A percentile compares a stretch with the other conserved stretches of the same genome.
Evolutionary conservation across 169 alveolate genomes (phyloP).

Genomic region (Cystoisospora suis): DNA sequence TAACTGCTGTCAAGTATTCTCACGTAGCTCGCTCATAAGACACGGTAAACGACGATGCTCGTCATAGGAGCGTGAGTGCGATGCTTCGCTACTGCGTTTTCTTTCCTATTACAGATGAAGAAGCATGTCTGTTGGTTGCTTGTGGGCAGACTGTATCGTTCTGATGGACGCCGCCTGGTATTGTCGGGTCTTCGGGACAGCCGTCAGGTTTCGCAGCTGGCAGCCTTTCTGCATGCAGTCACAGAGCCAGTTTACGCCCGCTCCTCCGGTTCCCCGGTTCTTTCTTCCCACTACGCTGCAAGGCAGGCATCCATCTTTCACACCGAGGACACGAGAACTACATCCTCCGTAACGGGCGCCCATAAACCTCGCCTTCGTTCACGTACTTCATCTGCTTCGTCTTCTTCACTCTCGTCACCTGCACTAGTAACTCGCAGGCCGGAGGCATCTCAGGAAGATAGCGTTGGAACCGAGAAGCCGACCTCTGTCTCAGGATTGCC

Average conservation of each 20-base stretch:
- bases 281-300: not conserved
- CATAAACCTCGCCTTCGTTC: too few species aligned
- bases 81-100: not conserved
- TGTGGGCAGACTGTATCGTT: slow-evolving; percentile 3
- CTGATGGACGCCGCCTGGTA: slow-evolving; percentile 13
- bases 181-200: not conserved
- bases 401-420: not conserved
- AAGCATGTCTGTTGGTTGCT: not conserved
- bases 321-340: not conserved
- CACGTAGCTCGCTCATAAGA: too few species aligned
- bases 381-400: not conserved
- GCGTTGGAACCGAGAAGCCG: too few species aligned
- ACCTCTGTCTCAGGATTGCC: too few species aligned
- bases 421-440: not conserved
- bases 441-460: too few species aligned
- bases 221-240: not conserved
- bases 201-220: slow-evolving; percentile 8
- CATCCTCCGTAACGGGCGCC: too few species aligned
- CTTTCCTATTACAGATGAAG: not conserved
- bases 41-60: too few species aligned
- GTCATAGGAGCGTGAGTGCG: too few species aligned
- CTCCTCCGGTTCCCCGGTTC: not conserved
- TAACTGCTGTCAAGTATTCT: too few species aligned
- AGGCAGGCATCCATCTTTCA: not conserved
- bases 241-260: not conserved